phyloP scores from a whole-genome alignment of 1,284 basidiomycete genomes.

The Waitea zeae region DNA sequence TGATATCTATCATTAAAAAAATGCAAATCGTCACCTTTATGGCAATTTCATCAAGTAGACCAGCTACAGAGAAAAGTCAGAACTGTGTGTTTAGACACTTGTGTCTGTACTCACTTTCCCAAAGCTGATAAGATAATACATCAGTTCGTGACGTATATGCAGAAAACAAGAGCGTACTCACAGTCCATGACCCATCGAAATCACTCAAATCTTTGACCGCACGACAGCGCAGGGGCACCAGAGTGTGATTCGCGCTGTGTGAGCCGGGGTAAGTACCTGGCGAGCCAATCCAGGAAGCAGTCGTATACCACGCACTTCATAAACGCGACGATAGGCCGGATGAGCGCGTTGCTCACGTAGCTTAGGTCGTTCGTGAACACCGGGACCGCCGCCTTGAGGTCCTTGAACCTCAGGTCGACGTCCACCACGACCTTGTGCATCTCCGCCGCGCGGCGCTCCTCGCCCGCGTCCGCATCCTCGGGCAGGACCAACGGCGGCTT shows the following conservation, averaged over 20 bases:
- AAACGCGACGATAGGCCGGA: conserved; percentile 94
- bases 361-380: conserved; percentile 78
- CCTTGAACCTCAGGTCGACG: conserved; percentile 89
- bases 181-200: conserved; percentile 85
- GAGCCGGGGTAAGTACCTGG: not conserved
- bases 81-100: conserved; percentile 4
- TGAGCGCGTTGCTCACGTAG: conserved; percentile 88
- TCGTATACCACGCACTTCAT: conserved; percentile 60
- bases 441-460: conserved; percentile 13
- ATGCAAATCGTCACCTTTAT: conserved; percentile 31
- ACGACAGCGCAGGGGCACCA: conserved; percentile 82
- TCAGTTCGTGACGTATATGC: conserved; percentile 8
- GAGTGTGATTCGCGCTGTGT: conserved; percentile 69
- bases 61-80: conserved; percentile 29
- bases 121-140: conserved; percentile 38
- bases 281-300: conserved; percentile 8
- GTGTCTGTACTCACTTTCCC: conserved; percentile 48
- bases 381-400: conserved; percentile 92
- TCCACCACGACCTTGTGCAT: conserved; percentile 61
- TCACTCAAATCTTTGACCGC: conserved; percentile 66
- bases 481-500: conserved; percentile 79
- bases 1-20: conserved; percentile 1
- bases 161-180: conserved; percentile 21
- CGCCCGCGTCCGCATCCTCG: conserved; percentile 18
- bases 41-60: conserved; percentile 69